Evolutionary conservation across 2,329 filamentous ascomycete species (phyloP).

Genomic region (Colletotrichum neosansevieriae): DNA sequence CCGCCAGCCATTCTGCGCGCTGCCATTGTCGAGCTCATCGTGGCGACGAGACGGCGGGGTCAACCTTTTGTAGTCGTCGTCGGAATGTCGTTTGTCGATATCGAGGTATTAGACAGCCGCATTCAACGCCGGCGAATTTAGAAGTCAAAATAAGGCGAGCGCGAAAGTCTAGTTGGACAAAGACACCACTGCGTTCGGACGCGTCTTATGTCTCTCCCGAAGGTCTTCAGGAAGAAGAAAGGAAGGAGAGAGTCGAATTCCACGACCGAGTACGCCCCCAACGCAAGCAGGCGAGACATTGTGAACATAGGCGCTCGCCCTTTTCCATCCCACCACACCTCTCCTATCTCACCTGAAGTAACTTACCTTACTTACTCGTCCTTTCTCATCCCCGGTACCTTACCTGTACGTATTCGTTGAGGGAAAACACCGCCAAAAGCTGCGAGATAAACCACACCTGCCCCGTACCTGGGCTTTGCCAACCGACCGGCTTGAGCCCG

Average conservation of each 20-base stretch:
- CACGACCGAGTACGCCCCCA: not conserved
- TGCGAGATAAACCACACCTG: slow-evolving; percentile 16
- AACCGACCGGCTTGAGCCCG: not conserved
- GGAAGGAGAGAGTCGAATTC: not conserved
- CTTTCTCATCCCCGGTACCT: slow-evolving; percentile 18
- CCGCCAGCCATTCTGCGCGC: slow-evolving; percentile 19
- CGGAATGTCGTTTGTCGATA: not conserved
- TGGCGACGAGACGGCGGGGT: slow-evolving; percentile 17
- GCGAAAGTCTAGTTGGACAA: not conserved
- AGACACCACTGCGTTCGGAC: slow-evolving; percentile 15
- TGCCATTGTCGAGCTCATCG: slow-evolving; percentile 45
- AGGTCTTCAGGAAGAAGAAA: not conserved
- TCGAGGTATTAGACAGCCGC: not conserved
- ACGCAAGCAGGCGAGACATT: slow-evolving; percentile 30
- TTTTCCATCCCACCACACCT: not conserved
- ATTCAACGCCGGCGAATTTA: not conserved
- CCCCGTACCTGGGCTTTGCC: not conserved
- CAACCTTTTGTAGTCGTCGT: not conserved
- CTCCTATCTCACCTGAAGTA: not conserved
- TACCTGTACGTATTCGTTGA: slow-evolving; percentile 23
- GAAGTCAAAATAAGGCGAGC: slow-evolving; percentile 19
- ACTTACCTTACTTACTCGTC: slow-evolving; percentile 13
- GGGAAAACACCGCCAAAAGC: slow-evolving; percentile 12
- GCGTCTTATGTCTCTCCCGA: not conserved
- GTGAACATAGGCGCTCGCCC: slow-evolving; percentile 19